phyloP scores from a whole-genome alignment of 129 eudicot species.

The Sambucus nigra region DNA sequence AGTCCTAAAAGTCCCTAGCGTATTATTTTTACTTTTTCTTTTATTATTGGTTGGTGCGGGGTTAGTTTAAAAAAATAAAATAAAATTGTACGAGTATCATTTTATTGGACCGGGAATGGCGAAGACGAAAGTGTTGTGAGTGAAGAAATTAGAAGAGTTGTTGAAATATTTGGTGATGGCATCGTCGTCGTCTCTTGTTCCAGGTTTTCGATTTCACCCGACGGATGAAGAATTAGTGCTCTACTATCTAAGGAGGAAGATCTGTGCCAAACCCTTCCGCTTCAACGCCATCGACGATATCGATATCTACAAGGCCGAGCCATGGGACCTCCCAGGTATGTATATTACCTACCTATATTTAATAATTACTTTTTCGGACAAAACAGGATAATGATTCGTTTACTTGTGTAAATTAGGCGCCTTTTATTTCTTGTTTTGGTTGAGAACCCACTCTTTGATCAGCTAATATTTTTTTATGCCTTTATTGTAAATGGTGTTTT shows the following conservation, averaged over 20 bases:
- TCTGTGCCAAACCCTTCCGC: constrained; percentile 51
- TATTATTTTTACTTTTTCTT: no score
- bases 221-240: constrained; percentile 80
- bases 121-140: no score
- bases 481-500: neutral
- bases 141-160: no score
- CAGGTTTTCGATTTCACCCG: constrained; percentile 88
- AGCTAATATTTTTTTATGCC: neutral
- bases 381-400: neutral
- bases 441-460: neutral
- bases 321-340: constrained; percentile 88
- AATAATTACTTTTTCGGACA: neutral
- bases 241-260: constrained; percentile 72
- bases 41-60: no score
- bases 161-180: no score
- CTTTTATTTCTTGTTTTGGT: neutral
- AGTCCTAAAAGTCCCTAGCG: no score
- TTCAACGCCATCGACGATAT: constrained; percentile 65
- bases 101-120: no score
- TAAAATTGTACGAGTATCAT: no score
- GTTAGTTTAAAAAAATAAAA: no score
- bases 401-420: no score
- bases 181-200: constrained; percentile 42
- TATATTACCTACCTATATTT: neutral
- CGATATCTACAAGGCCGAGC: constrained; percentile 84